Conservation (phyloP, 805 yeast species). For the Priceomyces fermenticarens region DNA sequence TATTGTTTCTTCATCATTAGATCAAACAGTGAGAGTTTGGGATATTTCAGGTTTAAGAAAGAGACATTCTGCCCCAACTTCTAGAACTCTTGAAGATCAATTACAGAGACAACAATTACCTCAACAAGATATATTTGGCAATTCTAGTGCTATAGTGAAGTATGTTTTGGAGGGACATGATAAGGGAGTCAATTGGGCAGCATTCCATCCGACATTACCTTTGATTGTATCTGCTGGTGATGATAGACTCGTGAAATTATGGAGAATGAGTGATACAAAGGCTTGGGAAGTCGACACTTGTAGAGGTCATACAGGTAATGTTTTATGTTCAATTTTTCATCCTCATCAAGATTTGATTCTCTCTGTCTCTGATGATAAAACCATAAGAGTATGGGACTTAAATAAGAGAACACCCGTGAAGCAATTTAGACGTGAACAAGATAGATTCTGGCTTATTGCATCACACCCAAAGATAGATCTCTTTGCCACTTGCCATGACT, state of each 20-base stretch:
- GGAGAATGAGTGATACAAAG: slow-evolving; percentile 97
- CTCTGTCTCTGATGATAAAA: slow-evolving; percentile 94
- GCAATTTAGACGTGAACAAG: slow-evolving; percentile 90
- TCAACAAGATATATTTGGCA: slow-evolving; percentile 91
- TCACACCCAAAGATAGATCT: slow-evolving; percentile 88
- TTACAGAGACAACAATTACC: slow-evolving; percentile 61
- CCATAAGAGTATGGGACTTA: slow-evolving; percentile 95
- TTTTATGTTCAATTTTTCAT: slow-evolving; percentile 85
- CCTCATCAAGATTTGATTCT: slow-evolving; percentile 89
- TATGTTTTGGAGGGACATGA: slow-evolving; percentile 97
- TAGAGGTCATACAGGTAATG: slow-evolving; percentile 95
- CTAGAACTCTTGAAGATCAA: slow-evolving; percentile 51
- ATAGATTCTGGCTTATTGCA: slow-evolving; percentile 90
- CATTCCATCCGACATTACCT: slow-evolving; percentile 96
- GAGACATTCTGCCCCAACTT: slow-evolving; percentile 81
- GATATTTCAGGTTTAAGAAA: slow-evolving; percentile 93
- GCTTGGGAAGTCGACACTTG: slow-evolving; percentile 99
- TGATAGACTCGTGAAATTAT: slow-evolving; percentile 89
- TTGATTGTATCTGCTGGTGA: slow-evolving; percentile 92
- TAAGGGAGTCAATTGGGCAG: slow-evolving; percentile 97
- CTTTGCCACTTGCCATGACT: slow-evolving; percentile 95
- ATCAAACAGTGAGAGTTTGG: slow-evolving; percentile 99
- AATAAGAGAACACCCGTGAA: slow-evolving; percentile 91
- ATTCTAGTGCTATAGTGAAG: slow-evolving; percentile 90
- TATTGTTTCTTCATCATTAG: slow-evolving; percentile 92